Evolutionary conservation across 352 stramenopile species (phyloP).

Genomic region (Phytophthora tubulina): DNA sequence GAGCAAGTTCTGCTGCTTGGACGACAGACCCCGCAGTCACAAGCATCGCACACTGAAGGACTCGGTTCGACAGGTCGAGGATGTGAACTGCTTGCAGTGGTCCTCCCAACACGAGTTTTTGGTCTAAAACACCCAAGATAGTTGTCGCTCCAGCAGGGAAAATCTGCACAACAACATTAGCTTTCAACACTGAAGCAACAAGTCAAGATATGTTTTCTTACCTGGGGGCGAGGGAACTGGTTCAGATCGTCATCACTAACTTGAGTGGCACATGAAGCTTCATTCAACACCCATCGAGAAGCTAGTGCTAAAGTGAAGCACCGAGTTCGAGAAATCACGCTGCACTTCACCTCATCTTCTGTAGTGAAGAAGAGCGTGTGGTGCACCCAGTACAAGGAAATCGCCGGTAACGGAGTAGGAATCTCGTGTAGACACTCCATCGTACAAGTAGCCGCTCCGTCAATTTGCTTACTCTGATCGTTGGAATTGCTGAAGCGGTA

Average conservation of each 20-base stretch:
- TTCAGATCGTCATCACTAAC: slow-evolving; percentile 41
- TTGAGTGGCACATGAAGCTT: slow-evolving; percentile 43
- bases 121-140: slow-evolving; percentile 58
- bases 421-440: slow-evolving; percentile 70
- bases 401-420: slow-evolving; percentile 41
- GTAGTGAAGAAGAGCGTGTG: slow-evolving; percentile 77
- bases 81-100: slow-evolving; percentile 57
- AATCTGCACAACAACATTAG: slow-evolving; percentile 32
- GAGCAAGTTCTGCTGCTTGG: slow-evolving; percentile 52
- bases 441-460: slow-evolving; percentile 10
- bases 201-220: slow-evolving; percentile 13
- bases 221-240: slow-evolving; percentile 62
- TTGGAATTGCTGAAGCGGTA: slow-evolving; percentile 45
- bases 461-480: slow-evolving; percentile 21
- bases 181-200: background rate
- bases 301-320: slow-evolving; percentile 75
- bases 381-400: slow-evolving; percentile 71
- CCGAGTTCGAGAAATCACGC: slow-evolving; percentile 63
- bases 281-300: slow-evolving; percentile 45
- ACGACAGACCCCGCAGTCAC: slow-evolving; percentile 62
- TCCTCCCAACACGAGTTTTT: slow-evolving; percentile 63
- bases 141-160: slow-evolving; percentile 54
- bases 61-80: slow-evolving; percentile 67
- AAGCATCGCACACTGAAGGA: slow-evolving; percentile 76
- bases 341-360: slow-evolving; percentile 72